Conservation (phyloP, 495 filamentous ascomycete species). For the Talaromyces stipitatus region DNA sequence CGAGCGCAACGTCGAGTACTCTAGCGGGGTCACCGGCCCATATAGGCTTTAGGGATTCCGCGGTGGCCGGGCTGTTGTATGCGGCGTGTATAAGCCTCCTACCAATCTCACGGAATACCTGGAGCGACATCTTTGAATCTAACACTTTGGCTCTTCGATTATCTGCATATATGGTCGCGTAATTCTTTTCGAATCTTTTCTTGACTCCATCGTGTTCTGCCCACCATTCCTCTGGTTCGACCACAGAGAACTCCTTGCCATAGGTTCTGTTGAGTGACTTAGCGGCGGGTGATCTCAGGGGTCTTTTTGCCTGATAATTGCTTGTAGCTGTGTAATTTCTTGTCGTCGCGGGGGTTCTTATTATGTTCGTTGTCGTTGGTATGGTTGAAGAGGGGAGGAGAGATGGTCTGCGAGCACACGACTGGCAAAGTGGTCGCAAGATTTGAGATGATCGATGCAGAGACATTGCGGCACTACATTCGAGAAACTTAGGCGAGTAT, state of each 20-base stretch:
- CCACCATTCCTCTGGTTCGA: background rate
- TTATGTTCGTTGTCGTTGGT: background rate
- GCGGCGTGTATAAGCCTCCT: background rate
- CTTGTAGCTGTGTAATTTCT: background rate
- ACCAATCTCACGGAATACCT: background rate
- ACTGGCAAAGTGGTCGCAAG: background rate
- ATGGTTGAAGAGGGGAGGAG: background rate
- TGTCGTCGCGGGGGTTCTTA: background rate
- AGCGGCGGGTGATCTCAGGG: background rate
- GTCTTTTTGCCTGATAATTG: background rate
- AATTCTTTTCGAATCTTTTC: background rate
- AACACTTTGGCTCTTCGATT: background rate
- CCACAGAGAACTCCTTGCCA: background rate
- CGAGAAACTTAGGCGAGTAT: too few species aligned
- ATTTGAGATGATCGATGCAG: background rate
- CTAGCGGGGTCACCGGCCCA: background rate
- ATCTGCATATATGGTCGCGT: background rate
- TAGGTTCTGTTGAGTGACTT: background rate
- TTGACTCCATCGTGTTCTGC: background rate
- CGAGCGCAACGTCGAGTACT: background rate
- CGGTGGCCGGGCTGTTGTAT: background rate
- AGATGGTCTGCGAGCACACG: background rate
- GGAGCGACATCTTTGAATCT: background rate
- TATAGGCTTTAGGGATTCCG: background rate
- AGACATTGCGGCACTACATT: background rate